Evolutionary conservation across 768 basidiomycete genomes (phyloP).

Genomic region (Pulveroboletus sp.): DNA sequence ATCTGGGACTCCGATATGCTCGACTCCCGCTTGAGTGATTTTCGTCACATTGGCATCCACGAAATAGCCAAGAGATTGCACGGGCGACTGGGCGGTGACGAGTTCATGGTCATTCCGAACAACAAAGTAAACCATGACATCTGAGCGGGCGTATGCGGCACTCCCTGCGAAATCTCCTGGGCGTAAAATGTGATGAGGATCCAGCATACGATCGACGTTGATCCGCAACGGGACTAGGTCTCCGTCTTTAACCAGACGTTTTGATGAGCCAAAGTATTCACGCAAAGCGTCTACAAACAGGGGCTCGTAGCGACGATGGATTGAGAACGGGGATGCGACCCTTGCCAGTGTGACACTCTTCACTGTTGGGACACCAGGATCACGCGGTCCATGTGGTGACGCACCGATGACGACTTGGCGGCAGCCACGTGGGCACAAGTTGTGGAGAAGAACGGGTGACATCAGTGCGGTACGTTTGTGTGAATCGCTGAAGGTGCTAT

Average conservation of each 20-base stretch:
- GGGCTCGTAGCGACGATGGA: slow-evolving; percentile 58
- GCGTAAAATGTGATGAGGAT: slow-evolving; percentile 12
- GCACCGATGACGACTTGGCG: slow-evolving; percentile 39
- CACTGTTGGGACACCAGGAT: slow-evolving; percentile 65
- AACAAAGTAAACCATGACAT: slow-evolving; percentile 68
- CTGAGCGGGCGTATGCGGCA: slow-evolving; percentile 5
- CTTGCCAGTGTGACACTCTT: slow-evolving; percentile 69
- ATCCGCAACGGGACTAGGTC: slow-evolving; percentile 69
- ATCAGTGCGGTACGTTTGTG: slow-evolving; percentile 32
- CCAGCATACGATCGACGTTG: slow-evolving; percentile 43
- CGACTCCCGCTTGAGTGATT: slow-evolving; percentile 76
- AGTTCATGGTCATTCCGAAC: slow-evolving; percentile 72
- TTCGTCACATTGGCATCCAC: slow-evolving; percentile 70
- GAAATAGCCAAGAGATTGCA: slow-evolving; percentile 73
- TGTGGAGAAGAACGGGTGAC: slow-evolving; percentile 52
- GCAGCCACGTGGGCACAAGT: slow-evolving; percentile 37
- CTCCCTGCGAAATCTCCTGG: slow-evolving; percentile 2
- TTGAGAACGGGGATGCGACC: slow-evolving; percentile 72
- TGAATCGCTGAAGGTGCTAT: slow-evolving; percentile 37
- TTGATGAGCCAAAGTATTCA: slow-evolving; percentile 51
- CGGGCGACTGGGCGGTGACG: slow-evolving; percentile 35
- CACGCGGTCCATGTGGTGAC: slow-evolving; percentile 57
- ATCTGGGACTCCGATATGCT: slow-evolving; percentile 60
- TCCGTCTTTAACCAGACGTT: slow-evolving; percentile 62
- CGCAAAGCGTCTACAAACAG: slow-evolving; percentile 61